Conservation (phyloP, 805 yeast genomes). For the Suhomyces emberorum region DNA sequence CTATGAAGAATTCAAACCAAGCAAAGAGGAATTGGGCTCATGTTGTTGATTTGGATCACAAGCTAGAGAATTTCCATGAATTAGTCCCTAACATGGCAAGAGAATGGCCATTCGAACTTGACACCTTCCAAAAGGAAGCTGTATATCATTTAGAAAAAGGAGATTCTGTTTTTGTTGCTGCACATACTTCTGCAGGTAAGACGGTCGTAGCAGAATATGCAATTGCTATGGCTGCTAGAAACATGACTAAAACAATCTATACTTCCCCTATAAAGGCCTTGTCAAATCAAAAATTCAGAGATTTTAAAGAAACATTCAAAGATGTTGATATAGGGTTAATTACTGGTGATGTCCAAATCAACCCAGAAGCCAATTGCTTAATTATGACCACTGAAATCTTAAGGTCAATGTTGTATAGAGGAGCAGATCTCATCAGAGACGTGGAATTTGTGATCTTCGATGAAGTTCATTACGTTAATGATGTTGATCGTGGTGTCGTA, state of each 20-base stretch:
- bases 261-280: slow-evolving; percentile 94
- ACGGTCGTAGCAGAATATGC: slow-evolving; percentile 98
- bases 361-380: slow-evolving; percentile 92
- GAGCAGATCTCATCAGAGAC: slow-evolving; percentile 94
- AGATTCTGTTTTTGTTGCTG: slow-evolving; percentile 97
- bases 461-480: slow-evolving; percentile 97
- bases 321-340: slow-evolving; percentile 88
- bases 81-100: slow-evolving; percentile 92
- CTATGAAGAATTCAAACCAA: slow-evolving; percentile 22
- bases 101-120: slow-evolving; percentile 91
- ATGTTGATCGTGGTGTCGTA: slow-evolving; percentile 95
- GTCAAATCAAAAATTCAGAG: slow-evolving; percentile 87
- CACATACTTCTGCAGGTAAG: slow-evolving; percentile 98
- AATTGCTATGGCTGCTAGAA: slow-evolving; percentile 91
- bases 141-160: slow-evolving; percentile 95
- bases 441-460: slow-evolving; percentile 97
- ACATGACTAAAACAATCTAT: slow-evolving; percentile 95
- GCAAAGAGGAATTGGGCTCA: slow-evolving; percentile 85
- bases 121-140: slow-evolving; percentile 95
- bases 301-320: slow-evolving; percentile 73
- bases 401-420: slow-evolving; percentile 92
- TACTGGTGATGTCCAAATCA: slow-evolving; percentile 97
- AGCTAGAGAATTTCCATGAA: slow-evolving; percentile 79
- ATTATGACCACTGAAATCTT: slow-evolving; percentile 98
- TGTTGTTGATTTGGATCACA: slow-evolving; percentile 81